A percentile compares a stretch with the other conserved stretches of the same genome.
phyloP scores from a whole-genome alignment of 306 rosid genomes.

The Vicia sativa region DNA sequence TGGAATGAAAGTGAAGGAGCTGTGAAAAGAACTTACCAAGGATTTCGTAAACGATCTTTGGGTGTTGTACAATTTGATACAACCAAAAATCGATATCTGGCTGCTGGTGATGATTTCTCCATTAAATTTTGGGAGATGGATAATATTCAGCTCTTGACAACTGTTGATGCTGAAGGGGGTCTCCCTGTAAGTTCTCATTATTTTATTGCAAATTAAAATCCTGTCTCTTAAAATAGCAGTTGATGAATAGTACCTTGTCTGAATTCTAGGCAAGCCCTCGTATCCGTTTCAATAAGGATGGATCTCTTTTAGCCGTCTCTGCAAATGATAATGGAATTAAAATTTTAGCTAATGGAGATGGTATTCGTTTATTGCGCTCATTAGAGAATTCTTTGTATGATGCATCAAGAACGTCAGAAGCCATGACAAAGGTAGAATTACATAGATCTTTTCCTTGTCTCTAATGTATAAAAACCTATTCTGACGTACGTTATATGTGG shows the following conservation, averaged over 20 bases:
- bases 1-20: conserved; percentile 99
- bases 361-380: conserved; percentile 57
- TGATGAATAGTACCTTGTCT: conserved; percentile 38
- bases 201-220: conserved; percentile 25
- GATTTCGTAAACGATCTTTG: conserved; percentile 27
- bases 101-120: conserved; percentile 96
- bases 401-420: conserved; percentile 77
- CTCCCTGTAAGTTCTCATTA: conserved; percentile 72
- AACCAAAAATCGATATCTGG: conserved; percentile 76
- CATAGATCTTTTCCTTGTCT: conserved; percentile 18
- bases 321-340: conserved; percentile 92
- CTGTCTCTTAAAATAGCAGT: conserved; percentile 19
- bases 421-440: conserved; percentile 72
- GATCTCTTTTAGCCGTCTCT: conserved; percentile 90
- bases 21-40: conserved; percentile 67
- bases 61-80: conserved; percentile 28
- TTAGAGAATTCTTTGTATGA: conserved; percentile 78
- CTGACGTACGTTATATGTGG: conserved; percentile 35
- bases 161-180: conserved; percentile 96
- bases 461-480: conserved; percentile 9
- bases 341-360: conserved; percentile 81
- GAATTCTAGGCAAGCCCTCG: conserved; percentile 88
- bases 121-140: conserved; percentile 99
- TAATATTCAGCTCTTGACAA: conserved; percentile 78
- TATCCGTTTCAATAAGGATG: conserved; percentile 94